Evolutionary conservation across 257 asterid species (phyloP), one percentile per base, ranked within the genome.

Genomic region (Rubia yunnanensis): DNA sequence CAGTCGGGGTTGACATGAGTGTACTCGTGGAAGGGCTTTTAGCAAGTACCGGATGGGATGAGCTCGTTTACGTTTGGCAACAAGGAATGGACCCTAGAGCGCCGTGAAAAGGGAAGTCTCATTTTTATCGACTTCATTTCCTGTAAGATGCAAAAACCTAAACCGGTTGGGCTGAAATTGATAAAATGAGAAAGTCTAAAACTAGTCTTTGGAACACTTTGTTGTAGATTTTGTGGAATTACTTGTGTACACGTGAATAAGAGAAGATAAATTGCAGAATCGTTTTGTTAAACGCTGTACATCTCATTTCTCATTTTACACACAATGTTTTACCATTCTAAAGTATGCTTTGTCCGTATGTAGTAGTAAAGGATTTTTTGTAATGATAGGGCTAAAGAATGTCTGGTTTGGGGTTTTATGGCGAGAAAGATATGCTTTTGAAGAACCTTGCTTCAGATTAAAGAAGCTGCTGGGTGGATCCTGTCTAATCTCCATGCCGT

Each of bases 41-140:
- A 78, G 99, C 99, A 28, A 92, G 97, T 71, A 84, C 97, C 0
- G 99, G 97, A 26, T 92, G 99, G 99, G 97, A 92, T 63, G 99
- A 92, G 80, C 90, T 86, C 53, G 96, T 85, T 65, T 89, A 89
- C 53, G 96, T 89, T 50, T 92, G 99, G 97, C 99, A 83, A 74
- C 96, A 92, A 17, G 99, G 99, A 10, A 88, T 86, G 30, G 99
- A 92, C 74, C 99, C 99, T 9, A 84, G 97, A 78, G 95, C 99
- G 2, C 77, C 88, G 30, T 89, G 83, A 91, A 60, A 28, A 18
- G 34, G 68, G 71, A 67, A 64, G 60, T 60, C 71, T 13, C 35
- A 0, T 8, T 31, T 58, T 62, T 34, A 31, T 13, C 44, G 69
- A 24, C 62, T 41, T 57, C 18, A 52, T 17, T 66, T 74, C n/a